These are phyloP conservation scores for Komagataella pastoris DNA, from an alignment of 805 yeast genomes.

Conservation along the genomic window DNA sequence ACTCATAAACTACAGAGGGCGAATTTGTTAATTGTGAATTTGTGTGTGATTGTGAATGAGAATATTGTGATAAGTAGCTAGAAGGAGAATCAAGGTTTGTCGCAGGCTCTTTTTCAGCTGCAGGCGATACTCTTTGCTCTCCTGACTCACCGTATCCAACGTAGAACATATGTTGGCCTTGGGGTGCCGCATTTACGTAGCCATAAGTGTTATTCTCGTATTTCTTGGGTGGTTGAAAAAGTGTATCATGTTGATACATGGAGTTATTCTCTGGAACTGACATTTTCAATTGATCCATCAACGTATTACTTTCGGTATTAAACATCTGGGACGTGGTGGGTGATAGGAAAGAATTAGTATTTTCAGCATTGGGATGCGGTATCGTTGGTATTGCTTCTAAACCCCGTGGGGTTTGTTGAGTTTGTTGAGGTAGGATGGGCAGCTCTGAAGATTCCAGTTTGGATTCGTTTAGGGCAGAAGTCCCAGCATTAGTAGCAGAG, in stretches of 20 bases:
- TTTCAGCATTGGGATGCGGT: background rate
- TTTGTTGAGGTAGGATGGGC: constrained; percentile 4
- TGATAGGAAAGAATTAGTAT: background rate
- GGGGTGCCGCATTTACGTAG: background rate
- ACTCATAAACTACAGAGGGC: constrained; percentile 13
- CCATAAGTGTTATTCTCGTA: background rate
- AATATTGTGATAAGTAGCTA: background rate
- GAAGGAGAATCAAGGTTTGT: background rate
- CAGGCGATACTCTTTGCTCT: background rate
- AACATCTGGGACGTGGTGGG: background rate
- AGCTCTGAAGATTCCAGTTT: constrained; percentile 8
- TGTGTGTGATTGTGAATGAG: background rate
- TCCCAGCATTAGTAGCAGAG: background rate
- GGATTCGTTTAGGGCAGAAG: constrained; percentile 3
- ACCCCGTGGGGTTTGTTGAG: constrained; percentile 5
- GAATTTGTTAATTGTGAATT: background rate
- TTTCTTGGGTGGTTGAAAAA: background rate
- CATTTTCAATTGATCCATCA: background rate
- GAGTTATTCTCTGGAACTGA: background rate
- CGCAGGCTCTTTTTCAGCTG: background rate
- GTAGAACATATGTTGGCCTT: background rate
- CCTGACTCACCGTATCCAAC: background rate
- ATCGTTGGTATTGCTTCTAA: background rate
- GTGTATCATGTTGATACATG: background rate
- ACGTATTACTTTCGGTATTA: background rate